These are phyloP conservation scores for Cucumis melo DNA, from an alignment of 306 rosid species.

Conservation along the genomic window DNA sequence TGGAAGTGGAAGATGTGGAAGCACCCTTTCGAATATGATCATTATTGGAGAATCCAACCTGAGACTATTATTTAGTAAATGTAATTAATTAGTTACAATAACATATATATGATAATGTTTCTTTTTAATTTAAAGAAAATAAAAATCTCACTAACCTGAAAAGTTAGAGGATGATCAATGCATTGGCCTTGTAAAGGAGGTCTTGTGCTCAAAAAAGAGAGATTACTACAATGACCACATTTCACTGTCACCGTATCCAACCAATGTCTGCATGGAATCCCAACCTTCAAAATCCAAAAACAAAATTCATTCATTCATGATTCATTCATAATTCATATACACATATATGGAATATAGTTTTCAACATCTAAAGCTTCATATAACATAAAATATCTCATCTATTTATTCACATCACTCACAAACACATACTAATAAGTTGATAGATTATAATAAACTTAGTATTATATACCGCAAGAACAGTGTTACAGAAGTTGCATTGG, in stretches of 20 bases:
- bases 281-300: constrained; percentile 41
- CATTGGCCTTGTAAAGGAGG: constrained; percentile 55
- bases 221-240: constrained; percentile 96
- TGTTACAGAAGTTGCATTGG: constrained; percentile 94
- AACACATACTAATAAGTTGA: too few relatives aligned
- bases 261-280: constrained; percentile 80
- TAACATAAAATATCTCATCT: too few relatives aligned
- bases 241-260: constrained; percentile 94
- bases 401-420: too few relatives aligned
- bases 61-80: constrained; percentile 3
- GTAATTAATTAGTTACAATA: too few relatives aligned
- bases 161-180: constrained; percentile 52
- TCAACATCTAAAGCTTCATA: too few relatives aligned
- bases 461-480: constrained; percentile 68
- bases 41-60: constrained; percentile 44
- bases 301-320: too few relatives aligned
- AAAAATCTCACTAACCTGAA: constrained; percentile 30
- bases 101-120: too few relatives aligned
- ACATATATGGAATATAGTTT: too few relatives aligned
- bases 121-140: too few relatives aligned
- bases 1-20: constrained; percentile 20
- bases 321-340: too few relatives aligned
- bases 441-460: too few relatives aligned
- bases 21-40: constrained; percentile 36
- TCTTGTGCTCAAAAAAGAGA: constrained; percentile 76